Evolutionary conservation across 371 early-diverging fungal species (phyloP), one percentile per base, ranked within the genome.

Genomic region (Blakeslea trispora): DNA sequence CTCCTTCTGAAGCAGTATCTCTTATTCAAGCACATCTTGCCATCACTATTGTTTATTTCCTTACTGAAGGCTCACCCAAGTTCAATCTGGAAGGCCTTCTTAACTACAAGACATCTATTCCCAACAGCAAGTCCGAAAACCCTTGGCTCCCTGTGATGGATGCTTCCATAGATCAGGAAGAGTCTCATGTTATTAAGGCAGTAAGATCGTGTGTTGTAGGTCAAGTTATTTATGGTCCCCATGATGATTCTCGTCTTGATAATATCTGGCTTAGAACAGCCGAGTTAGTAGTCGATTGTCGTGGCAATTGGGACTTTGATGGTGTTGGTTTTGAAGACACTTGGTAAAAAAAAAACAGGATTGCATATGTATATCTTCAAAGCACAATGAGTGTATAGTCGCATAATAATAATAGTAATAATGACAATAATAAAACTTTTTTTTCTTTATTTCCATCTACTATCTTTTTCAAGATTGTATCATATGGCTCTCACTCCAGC

Each of bases 181-280:
- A 86, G 31, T 69, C 72, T 24, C 86, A 86, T 61, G 72, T 77
- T 0, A 68, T 77, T 50, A 86, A 86, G 40, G 77, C 68, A 0
- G 68, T 79, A 0, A 80, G 84, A 19, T 51, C 79, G 1, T 70
- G 70, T 51, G 77, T 77, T 14, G 61, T 73, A 1, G 79, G 64
- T 2, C 77, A 81, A 24, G 52, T 69, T 23, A 47, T 77, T 8
- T 73, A 68, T 44, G 79, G 75, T 0, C 53, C 59, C 34, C 64
- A 72, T 15, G 57, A 57, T 19, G 50, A 53, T 22, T 22, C 55
- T 2, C 50, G 34, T 0, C 46, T 55, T 3, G 51, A 61, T 17
- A 32, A 51, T 9, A 45, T 65, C 2, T 72, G 70, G 62, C 37
- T 77, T 18, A 58, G 72, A 14, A 68, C 65, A 8, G 81, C 81